Percentiles rank a stretch among this genome's conserved stretches.
Evolutionary conservation across 108 stramenopile genomes (phyloP).

Genomic region (Cyclotella baltica): DNA sequence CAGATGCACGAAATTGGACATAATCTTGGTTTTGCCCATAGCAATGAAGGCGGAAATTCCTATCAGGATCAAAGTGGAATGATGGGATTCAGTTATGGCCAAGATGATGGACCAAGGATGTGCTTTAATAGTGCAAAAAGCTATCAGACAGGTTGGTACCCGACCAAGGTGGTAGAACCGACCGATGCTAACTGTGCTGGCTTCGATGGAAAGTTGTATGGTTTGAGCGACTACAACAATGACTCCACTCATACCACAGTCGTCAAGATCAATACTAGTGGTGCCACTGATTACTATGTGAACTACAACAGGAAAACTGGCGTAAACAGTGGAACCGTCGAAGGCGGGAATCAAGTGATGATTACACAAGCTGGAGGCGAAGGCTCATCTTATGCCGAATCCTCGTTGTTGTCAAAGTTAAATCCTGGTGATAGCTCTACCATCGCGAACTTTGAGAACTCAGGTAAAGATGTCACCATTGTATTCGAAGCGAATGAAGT

Average conservation of each 20-base stretch:
- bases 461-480: conserved; percentile 9
- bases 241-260: conserved; percentile 10
- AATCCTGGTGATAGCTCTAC: conserved; percentile 23
- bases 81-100: conserved; percentile 46
- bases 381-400: conserved; percentile 45
- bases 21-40: conserved; percentile 57
- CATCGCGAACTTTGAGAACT: conserved; percentile 12
- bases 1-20: conserved; percentile 52
- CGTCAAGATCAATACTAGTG: conserved; percentile 22
- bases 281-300: conserved; percentile 36
- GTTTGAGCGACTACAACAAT: conserved; percentile 22
- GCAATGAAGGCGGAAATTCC: conserved; percentile 40
- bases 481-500: not conserved
- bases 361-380: conserved; percentile 13
- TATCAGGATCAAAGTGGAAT: conserved; percentile 50
- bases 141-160: conserved; percentile 64
- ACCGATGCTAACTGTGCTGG: conserved; percentile 14
- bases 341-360: conserved; percentile 56
- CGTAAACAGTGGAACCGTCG: conserved; percentile 51
- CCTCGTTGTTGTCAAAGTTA: conserved; percentile 50
- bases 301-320: conserved; percentile 56
- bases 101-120: conserved; percentile 45
- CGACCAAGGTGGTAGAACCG: conserved; percentile 7
- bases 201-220: conserved; percentile 34
- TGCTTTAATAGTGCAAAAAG: conserved; percentile 69